These are phyloP conservation scores for Apostasia shenzhenica DNA, from an alignment of 106 monocot genomes.

Conservation along the genomic window DNA sequence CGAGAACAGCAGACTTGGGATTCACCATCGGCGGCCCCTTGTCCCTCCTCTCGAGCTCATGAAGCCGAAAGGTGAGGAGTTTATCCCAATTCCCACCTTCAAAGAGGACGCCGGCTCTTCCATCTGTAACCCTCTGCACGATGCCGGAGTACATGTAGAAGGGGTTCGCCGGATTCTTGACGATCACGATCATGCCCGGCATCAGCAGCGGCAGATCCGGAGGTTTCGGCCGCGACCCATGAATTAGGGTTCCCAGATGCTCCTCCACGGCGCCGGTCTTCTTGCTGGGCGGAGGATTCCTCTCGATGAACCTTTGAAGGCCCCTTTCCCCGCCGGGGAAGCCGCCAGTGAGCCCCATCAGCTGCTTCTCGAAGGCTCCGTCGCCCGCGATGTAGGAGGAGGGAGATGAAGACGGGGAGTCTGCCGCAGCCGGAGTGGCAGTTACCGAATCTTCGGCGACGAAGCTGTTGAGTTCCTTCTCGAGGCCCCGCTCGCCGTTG, in stretches of 20 bases:
- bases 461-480: constrained; percentile 41
- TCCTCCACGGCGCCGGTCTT: not conserved
- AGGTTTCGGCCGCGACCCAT: constrained; percentile 29
- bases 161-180: constrained; percentile 69
- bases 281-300: constrained; percentile 48
- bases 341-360: constrained; percentile 85
- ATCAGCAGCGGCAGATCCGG: constrained; percentile 82
- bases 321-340: constrained; percentile 95
- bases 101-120: constrained; percentile 81
- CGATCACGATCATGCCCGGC: constrained; percentile 92
- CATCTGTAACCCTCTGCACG: constrained; percentile 90
- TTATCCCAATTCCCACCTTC: constrained; percentile 93
- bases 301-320: constrained; percentile 49
- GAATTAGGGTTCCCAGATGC: not conserved
- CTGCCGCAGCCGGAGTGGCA: not conserved
- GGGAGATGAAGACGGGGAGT: not conserved
- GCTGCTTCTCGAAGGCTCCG: constrained; percentile 79
- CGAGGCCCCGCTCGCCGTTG: constrained; percentile 68
- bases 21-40: constrained; percentile 92
- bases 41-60: constrained; percentile 86
- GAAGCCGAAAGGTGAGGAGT: constrained; percentile 61
- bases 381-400: constrained; percentile 8
- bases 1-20: constrained; percentile 73
- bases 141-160: constrained; percentile 80
- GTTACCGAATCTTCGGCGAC: not conserved